Conservation (phyloP, 2,329 filamentous ascomycete species). For the Erysiphe neolycopersici region DNA sequence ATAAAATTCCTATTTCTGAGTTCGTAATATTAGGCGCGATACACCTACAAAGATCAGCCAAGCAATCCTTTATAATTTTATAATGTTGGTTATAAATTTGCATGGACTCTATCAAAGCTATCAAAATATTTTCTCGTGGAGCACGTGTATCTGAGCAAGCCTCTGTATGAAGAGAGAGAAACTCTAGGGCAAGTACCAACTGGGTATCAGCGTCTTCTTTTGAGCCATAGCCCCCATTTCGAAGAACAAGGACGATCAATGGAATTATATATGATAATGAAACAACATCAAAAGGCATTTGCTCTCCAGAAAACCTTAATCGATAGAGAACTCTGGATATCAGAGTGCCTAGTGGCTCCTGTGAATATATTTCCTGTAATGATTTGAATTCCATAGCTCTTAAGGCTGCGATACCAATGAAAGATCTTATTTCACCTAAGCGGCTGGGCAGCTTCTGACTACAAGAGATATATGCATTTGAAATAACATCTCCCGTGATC, state of each 20-base stretch:
- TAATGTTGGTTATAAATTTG: conserved; percentile 79
- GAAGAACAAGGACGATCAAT: conserved; percentile 52
- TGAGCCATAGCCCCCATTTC: conserved; percentile 49
- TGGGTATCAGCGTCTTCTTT: conserved; percentile 74
- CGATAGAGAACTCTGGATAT: conserved; percentile 77
- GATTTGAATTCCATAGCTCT: conserved; percentile 50
- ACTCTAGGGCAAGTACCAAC: conserved; percentile 64
- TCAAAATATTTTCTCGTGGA: conserved; percentile 48
- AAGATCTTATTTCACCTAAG: conserved; percentile 50
- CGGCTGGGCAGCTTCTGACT: conserved; percentile 45
- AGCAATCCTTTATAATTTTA: conserved; percentile 78
- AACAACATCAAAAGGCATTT: conserved; percentile 74
- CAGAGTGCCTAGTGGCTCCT: conserved; percentile 62
- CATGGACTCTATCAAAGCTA: conserved; percentile 54
- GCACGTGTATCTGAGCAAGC: conserved; percentile 49
- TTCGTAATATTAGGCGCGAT: conserved; percentile 55
- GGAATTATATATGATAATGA: conserved; percentile 74
- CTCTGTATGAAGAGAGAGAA: conserved; percentile 69
- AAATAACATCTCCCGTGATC: conserved; percentile 55
- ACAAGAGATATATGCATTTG: conserved; percentile 54
- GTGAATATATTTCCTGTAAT: conserved; percentile 41
- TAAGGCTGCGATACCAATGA: conserved; percentile 68
- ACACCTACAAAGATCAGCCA: conserved; percentile 62
- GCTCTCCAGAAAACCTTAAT: conserved; percentile 69
- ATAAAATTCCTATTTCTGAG: conserved; percentile 48